phyloP scores from a whole-genome alignment of 2,329 filamentous ascomycete species.

The Corynespora cassiicola region DNA sequence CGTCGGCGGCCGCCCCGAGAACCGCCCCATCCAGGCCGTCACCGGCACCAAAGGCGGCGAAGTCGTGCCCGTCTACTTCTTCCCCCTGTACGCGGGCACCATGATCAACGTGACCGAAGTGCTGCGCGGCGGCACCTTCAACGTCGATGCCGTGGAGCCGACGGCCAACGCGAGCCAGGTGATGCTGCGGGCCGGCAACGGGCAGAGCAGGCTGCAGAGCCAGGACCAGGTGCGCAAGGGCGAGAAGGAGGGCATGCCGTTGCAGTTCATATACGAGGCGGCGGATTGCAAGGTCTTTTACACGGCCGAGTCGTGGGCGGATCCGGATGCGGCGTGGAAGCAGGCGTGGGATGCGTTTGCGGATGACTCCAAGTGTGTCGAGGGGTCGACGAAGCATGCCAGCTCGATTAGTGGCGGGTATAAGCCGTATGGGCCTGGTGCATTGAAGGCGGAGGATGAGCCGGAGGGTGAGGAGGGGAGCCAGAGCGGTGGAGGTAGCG shows the following conservation, averaged over 20 bases:
- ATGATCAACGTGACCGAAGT: conserved; percentile 21
- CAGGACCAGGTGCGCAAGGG: conserved; percentile 36
- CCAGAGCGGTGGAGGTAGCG: conserved; percentile 22
- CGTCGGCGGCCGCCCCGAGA: conserved; percentile 64
- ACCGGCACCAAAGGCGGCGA: conserved; percentile 65
- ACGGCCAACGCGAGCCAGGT: conserved; percentile 21
- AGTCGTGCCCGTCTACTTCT: conserved; percentile 25
- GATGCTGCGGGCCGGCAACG: conserved; percentile 21
- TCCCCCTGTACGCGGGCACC: conserved; percentile 20
- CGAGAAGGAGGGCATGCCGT: conserved; percentile 47
- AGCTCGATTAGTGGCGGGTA: conserved; percentile 32
- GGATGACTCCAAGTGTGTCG: conserved; percentile 28
- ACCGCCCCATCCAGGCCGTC: conserved; percentile 64
- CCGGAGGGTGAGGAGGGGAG: conserved; percentile 10
- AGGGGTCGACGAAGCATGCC: conserved; percentile 27
- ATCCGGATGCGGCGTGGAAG: conserved; percentile 60
- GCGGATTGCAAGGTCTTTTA: conserved; percentile 68
- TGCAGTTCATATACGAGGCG: conserved; percentile 66
- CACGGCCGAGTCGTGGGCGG: conserved; percentile 59
- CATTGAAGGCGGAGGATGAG: conserved; percentile 24
- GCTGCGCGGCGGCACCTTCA: conserved; percentile 11
- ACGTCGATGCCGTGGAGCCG: conserved; percentile 14
- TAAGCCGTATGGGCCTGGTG: conserved; percentile 27
- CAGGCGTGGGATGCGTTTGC: conserved; percentile 33
- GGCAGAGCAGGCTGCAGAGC: conserved; percentile 19